Conservation (phyloP, 768 basidiomycete species). For the Auriscalpium vulgare region DNA sequence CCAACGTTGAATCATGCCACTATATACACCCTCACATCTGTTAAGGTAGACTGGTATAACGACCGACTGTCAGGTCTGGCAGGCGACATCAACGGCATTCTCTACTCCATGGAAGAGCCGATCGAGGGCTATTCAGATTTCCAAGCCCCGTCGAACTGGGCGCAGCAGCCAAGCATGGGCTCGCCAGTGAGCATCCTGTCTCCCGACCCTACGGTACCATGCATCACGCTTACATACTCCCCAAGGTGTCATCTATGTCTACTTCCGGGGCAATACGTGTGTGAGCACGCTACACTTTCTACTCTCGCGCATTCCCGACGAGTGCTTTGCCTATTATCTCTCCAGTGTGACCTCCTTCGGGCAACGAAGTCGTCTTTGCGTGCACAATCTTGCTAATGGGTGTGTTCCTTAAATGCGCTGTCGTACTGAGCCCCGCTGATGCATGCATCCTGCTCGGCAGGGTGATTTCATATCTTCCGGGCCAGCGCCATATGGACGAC, state of each 20-base stretch:
- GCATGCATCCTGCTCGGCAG: too few relatives aligned
- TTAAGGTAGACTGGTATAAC: constrained; percentile 1
- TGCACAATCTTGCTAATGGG: not conserved
- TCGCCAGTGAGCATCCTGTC: not conserved
- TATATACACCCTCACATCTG: not conserved
- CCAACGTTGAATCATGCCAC: not conserved
- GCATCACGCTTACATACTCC: not conserved
- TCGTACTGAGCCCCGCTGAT: too few relatives aligned
- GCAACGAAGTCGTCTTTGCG: not conserved
- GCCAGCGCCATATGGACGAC: constrained; percentile 31
- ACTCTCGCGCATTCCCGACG: too few relatives aligned
- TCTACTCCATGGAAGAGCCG: constrained; percentile 3
- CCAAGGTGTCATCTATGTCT: constrained; percentile 15
- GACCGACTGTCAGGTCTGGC: constrained; percentile 3
- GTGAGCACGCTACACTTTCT: constrained; percentile 2
- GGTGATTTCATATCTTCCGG: too few relatives aligned
- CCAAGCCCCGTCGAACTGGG: not conserved
- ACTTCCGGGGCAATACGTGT: constrained; percentile 11
- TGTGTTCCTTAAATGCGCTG: not conserved
- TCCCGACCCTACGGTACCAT: not conserved
- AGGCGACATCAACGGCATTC: constrained; percentile 8
- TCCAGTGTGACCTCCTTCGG: constrained; percentile 14
- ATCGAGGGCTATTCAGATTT: not conserved
- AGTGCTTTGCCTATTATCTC: too few relatives aligned
- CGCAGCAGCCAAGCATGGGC: not conserved